Conservation (phyloP, 495 filamentous ascomycete species). For the Articulospora tetracladia region DNA sequence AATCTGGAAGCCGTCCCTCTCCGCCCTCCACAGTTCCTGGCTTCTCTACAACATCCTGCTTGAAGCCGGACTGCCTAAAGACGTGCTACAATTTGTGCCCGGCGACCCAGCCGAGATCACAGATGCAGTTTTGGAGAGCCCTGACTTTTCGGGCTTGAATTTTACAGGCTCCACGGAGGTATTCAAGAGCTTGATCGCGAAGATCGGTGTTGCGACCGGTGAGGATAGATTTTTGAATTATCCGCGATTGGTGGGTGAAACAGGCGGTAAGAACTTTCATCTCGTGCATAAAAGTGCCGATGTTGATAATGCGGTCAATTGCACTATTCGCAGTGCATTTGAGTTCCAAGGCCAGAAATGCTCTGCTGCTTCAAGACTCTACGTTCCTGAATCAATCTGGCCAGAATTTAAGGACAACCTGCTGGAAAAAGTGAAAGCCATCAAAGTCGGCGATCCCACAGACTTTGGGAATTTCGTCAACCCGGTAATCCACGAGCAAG, state of each 20-base stretch:
- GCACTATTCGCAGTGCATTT: conserved; percentile 79
- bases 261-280: conserved; percentile 88
- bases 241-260: conserved; percentile 78
- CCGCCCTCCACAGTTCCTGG: conserved; percentile 64
- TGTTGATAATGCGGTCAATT: conserved; percentile 64
- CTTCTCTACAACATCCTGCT: conserved; percentile 73
- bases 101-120: conserved; percentile 71
- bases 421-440: conserved; percentile 57
- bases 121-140: conserved; percentile 56
- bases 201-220: conserved; percentile 62
- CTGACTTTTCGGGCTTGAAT: conserved; percentile 68
- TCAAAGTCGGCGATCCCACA: conserved; percentile 64
- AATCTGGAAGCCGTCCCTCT: conserved; percentile 83
- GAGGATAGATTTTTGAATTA: conserved; percentile 65
- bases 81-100: conserved; percentile 77
- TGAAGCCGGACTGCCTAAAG: conserved; percentile 71
- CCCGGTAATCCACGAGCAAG: conserved; percentile 66
- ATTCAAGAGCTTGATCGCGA: conserved; percentile 68
- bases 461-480: conserved; percentile 66
- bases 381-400: conserved; percentile 65
- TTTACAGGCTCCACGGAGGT: conserved; percentile 77
- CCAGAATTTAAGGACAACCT: conserved; percentile 57
- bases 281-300: conserved; percentile 70
- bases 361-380: conserved; percentile 70
- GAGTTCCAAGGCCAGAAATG: conserved; percentile 89